A percentile compares a stretch with the other conserved stretches of the same genome.
These are phyloP conservation scores for Barnettozyma vustinii DNA, from an alignment of 805 yeast species.

Conservation along the genomic window DNA sequence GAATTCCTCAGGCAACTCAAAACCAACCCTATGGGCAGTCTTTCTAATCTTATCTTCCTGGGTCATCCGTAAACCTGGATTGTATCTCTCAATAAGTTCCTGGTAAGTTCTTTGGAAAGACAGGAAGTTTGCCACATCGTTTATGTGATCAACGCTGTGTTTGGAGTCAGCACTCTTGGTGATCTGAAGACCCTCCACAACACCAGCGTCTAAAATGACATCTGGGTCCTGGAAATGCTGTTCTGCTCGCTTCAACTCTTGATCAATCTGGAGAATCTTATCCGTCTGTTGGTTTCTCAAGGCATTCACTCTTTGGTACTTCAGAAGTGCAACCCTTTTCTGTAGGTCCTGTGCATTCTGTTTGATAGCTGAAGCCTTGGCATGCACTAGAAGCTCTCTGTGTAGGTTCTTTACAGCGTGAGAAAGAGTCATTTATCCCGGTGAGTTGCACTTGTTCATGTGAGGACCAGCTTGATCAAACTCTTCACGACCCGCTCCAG, in stretches of 20 bases:
- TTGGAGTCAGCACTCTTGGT: slow-evolving; percentile 10
- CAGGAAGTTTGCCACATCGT: slow-evolving; percentile 59
- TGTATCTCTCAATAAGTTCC: slow-evolving; percentile 77
- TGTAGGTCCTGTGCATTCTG: slow-evolving; percentile 22
- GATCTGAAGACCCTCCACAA: slow-evolving; percentile 13
- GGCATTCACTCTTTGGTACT: slow-evolving; percentile 24
- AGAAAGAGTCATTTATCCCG: not conserved
- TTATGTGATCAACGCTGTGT: slow-evolving; percentile 35
- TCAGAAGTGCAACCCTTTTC: slow-evolving; percentile 22
- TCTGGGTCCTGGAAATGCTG: slow-evolving; percentile 16
- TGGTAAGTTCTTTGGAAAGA: slow-evolving; percentile 71
- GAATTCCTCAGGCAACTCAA: slow-evolving; percentile 49
- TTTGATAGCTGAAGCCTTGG: slow-evolving; percentile 20
- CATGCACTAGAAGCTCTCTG: slow-evolving; percentile 19
- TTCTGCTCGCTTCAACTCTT: slow-evolving; percentile 15
- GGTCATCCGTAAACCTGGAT: slow-evolving; percentile 73
- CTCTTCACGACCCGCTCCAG: not conserved
- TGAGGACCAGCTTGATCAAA: not conserved
- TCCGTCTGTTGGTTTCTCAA: slow-evolving; percentile 17
- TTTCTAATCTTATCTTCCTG: slow-evolving; percentile 73
- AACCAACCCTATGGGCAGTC: slow-evolving; percentile 88
- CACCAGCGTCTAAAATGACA: slow-evolving; percentile 11
- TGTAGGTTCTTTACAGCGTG: slow-evolving; percentile 19
- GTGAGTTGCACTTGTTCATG: not conserved
- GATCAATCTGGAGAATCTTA: slow-evolving; percentile 18